Conservation (phyloP, 2,329 filamentous ascomycete genomes). For the Fusarium albidum region DNA sequence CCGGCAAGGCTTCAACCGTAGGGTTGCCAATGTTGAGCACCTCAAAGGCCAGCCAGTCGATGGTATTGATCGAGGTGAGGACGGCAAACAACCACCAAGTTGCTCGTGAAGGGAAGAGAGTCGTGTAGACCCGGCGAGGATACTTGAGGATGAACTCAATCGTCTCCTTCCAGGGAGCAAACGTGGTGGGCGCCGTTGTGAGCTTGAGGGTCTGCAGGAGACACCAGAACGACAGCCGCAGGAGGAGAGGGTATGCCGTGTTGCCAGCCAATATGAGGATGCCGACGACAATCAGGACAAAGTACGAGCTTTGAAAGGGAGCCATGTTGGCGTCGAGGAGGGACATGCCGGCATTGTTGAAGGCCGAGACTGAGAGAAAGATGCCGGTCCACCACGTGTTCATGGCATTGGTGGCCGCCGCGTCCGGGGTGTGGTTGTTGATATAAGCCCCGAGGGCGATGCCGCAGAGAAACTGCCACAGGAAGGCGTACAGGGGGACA, state of each 20-base stretch:
- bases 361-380: conserved; percentile 73
- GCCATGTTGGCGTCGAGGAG: conserved; percentile 72
- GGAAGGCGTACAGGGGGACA: conserved; percentile 67
- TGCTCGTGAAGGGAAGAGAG: conserved; percentile 68
- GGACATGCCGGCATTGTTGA: conserved; percentile 77
- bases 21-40: conserved; percentile 70
- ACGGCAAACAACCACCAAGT: conserved; percentile 74
- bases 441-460: conserved; percentile 71
- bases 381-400: conserved; percentile 74
- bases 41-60: conserved; percentile 73
- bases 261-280: conserved; percentile 70
- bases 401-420: conserved; percentile 62
- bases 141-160: conserved; percentile 63
- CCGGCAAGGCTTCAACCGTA: conserved; percentile 59
- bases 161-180: conserved; percentile 55
- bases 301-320: conserved; percentile 63
- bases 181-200: conserved; percentile 48
- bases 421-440: conserved; percentile 56
- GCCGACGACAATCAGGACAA: conserved; percentile 62
- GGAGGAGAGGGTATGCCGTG: conserved; percentile 70
- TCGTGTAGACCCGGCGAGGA: conserved; percentile 67
- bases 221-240: conserved; percentile 67
- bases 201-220: conserved; percentile 52
- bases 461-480: conserved; percentile 67
- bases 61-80: conserved; percentile 65